Conservation (phyloP, 73 alveolate species). For the Tetrahymena malaccensis region DNA sequence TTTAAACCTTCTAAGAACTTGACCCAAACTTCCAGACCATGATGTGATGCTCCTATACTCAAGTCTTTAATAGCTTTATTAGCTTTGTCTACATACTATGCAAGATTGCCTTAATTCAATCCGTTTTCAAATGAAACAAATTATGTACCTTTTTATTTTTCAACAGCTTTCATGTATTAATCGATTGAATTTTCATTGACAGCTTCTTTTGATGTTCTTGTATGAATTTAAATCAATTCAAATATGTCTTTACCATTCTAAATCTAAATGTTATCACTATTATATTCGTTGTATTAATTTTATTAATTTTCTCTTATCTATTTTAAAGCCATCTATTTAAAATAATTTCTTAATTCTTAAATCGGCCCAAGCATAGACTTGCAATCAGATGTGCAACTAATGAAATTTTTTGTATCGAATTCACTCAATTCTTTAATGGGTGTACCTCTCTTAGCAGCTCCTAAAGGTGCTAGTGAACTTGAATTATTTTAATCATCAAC, state of each 20-base stretch:
- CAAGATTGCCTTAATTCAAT: background rate
- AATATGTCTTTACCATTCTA: background rate
- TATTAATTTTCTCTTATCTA: background rate
- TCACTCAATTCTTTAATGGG: background rate
- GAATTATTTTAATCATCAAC: background rate
- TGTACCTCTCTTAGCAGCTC: background rate
- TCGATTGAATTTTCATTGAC: background rate
- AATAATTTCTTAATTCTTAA: background rate
- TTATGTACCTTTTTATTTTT: background rate
- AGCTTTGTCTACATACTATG: background rate
- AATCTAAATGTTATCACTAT: background rate
- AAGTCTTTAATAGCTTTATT: background rate
- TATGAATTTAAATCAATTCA: background rate
- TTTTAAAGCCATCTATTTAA: background rate
- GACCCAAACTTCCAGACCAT: background rate
- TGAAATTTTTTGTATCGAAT: background rate
- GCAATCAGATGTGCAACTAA: background rate
- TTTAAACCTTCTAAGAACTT: background rate
- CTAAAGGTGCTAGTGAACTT: background rate
- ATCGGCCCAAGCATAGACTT: background rate
- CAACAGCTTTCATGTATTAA: background rate
- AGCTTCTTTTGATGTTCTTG: background rate
- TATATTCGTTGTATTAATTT: background rate
- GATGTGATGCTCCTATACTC: background rate
- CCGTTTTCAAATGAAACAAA: background rate